phyloP scores from a whole-genome alignment of 2,329 filamentous ascomycete species.

The Hypocrella siamensis region DNA sequence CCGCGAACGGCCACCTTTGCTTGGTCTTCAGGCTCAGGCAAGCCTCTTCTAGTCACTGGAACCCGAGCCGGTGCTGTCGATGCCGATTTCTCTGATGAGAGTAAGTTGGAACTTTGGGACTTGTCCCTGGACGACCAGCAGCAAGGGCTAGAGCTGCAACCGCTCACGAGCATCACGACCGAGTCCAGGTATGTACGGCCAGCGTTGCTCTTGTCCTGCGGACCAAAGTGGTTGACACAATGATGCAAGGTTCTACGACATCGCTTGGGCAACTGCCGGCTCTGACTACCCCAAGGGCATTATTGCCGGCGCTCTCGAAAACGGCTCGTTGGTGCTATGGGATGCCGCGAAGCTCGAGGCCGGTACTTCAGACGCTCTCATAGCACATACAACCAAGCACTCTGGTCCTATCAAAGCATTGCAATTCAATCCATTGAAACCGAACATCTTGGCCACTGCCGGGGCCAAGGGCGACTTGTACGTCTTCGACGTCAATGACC shows the following conservation, averaged over 20 bases:
- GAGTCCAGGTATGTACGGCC: constrained; percentile 59
- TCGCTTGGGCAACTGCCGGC: constrained; percentile 79
- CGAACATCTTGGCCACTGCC: constrained; percentile 81
- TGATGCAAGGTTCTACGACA: constrained; percentile 70
- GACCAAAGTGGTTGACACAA: constrained; percentile 5
- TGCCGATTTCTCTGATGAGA: constrained; percentile 95
- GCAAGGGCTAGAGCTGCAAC: constrained; percentile 69
- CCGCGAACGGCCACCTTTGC: constrained; percentile 93
- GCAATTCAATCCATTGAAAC: constrained; percentile 89
- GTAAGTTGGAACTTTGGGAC: constrained; percentile 93
- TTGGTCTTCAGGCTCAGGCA: constrained; percentile 72
- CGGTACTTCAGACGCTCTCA: constrained; percentile 53
- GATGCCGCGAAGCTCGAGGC: constrained; percentile 58
- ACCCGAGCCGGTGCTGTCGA: constrained; percentile 91
- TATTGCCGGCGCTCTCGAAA: constrained; percentile 90
- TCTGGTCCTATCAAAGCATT: constrained; percentile 83
- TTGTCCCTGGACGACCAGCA: constrained; percentile 64
- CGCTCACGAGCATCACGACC: constrained; percentile 66
- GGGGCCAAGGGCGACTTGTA: constrained; percentile 93
- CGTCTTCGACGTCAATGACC: constrained; percentile 86
- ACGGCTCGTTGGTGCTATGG: constrained; percentile 85
- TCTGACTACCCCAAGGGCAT: constrained; percentile 70
- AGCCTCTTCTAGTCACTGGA: constrained; percentile 78
- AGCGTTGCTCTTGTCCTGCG: neutral
- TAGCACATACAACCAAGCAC: constrained; percentile 81